Evolutionary conservation across 345 rosid genomes (phyloP), one percentile per base, ranked within the genome.

Genomic region (Eucalyptus curtisii): DNA sequence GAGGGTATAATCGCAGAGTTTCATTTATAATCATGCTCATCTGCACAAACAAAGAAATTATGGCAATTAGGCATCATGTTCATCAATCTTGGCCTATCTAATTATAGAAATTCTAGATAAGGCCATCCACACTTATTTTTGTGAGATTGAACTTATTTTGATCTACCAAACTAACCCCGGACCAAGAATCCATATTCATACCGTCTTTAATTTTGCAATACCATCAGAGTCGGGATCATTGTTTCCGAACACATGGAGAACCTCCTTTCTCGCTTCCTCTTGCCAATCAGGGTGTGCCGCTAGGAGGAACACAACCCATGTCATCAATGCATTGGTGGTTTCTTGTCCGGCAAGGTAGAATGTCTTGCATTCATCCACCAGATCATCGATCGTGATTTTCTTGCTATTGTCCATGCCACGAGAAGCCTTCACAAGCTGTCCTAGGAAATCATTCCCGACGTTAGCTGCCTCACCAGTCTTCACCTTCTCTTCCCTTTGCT

Each of bases 251-350:
- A 86, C 44, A 44, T 91, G 89, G 30, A 90, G 66, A 40, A 91
- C 92, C 86, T 93, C 94, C 48, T 79, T 90, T 88, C 94, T 92
- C 40, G 89, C 93, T 89, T 90, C 88, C 33, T 93, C 93, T 89
- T 94, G 95, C 93, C 94, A 93, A 25, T 94, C 93, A 17, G 86
- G 52, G 86, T 93, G 90, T n/a, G 91, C 19, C 49, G 94, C 90
- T 14, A 94, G 88, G 86, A 91, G 90, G 86, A 92, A 86, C 22
- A 87, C 81, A 19, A 86, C 89, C 92, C 93, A 92, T 16, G 88
- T 25, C 20, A 92, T 89, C 44, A 88, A 79, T 48, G 88, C 87
- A 27, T 82, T 33, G 24, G 90, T 89, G 42, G 92, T 84, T 87
- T 90, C 93, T 25, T 90, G 93, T 33, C 92, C 92, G 27, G 88